Conservation (phyloP, 371 early-diverging fungal species). For the Mortierella sp. region DNA sequence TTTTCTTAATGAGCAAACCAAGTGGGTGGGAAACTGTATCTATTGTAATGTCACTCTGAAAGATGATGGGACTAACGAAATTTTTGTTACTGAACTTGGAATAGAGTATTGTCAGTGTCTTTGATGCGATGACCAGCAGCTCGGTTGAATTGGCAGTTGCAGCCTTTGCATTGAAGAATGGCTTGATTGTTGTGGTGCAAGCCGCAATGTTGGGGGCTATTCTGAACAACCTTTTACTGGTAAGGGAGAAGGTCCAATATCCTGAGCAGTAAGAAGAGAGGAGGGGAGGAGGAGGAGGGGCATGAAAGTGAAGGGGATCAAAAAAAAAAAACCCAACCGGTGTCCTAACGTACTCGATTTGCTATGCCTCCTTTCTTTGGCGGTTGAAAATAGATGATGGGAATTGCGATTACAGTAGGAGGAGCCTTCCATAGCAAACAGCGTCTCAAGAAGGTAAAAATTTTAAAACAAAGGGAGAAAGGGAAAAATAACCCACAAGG, state of each 20-base stretch:
- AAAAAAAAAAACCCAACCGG: constrained; percentile 51
- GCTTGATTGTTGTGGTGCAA: constrained; percentile 85
- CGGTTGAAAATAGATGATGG: constrained; percentile 59
- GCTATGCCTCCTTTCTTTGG: constrained; percentile 76
- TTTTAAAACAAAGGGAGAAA: too few relatives aligned
- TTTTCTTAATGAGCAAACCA: not conserved
- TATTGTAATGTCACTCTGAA: too few relatives aligned
- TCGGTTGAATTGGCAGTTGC: constrained; percentile 87
- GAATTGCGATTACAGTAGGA: constrained; percentile 31
- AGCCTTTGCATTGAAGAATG: constrained; percentile 81
- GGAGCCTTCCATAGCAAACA: constrained; percentile 28
- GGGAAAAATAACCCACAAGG: constrained; percentile 1
- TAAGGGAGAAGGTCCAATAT: constrained; percentile 16
- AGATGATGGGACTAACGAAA: too few relatives aligned
- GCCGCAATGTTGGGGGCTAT: constrained; percentile 89
- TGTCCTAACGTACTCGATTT: constrained; percentile 30
- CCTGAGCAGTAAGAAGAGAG: not conserved
- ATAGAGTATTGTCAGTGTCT: constrained; percentile 35
- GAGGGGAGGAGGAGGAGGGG: not conserved
- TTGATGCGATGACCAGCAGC: constrained; percentile 61
- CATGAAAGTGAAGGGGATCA: not conserved
- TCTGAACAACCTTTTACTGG: constrained; percentile 84
- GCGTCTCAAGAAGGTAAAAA: constrained; percentile 19
- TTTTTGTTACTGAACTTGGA: not conserved
- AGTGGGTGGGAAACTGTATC: too few relatives aligned